Evolutionary conservation across 2,329 filamentous ascomycete genomes (phyloP), one percentile per base, ranked within the genome.

Genomic region (Diplodia sapinea): DNA sequence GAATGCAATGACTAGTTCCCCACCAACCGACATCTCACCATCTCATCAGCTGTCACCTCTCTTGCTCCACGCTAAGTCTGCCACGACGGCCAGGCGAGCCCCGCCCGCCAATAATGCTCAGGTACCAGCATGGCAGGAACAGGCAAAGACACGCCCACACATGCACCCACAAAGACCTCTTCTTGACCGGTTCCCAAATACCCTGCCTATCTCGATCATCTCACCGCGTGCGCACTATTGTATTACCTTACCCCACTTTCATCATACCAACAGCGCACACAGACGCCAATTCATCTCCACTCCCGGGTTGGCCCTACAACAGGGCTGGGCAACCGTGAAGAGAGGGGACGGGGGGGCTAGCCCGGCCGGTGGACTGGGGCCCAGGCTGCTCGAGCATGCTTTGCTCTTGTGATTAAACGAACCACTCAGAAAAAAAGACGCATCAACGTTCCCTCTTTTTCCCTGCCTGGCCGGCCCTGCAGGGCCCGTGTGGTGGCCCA

Each of bases 211-310:
- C 54, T 55, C 29, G 29, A 47, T 33, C 29, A 55, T 55, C 52
- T 13, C 56, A 38, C 56, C 33, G 20, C 29, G 36, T 38, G 36
- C 9, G 36, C 36, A 11, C 56, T 51, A 31, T 12, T 12, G 17
- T 51, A 31, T n/a, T 13, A 23, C 47, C 12, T 17, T 51, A 63
- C 59, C 59, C 59, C 59, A 63, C 59, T 63, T 62, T 50, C 57
- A 62, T 62, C 57, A 61, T 40, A 49, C 23, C 12, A 47, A 61
- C 20, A 31, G 5, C n/a, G 7, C 56, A 49, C 56, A 62, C 40
- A 26, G 57, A 62, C 57, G 26, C 26, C 7, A 15, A 20, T 47
- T 47, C 36, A 47, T 47, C 43, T 20, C 43, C 43, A 47, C 43
- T 20, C 33, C 15, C 15, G 3, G 26, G 13, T 29, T 20, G 54